A percentile compares a stretch with the other conserved stretches of the same genome.
Evolutionary conservation across 2,329 filamentous ascomycete species (phyloP).

Genomic region (Penicillium sp.): DNA sequence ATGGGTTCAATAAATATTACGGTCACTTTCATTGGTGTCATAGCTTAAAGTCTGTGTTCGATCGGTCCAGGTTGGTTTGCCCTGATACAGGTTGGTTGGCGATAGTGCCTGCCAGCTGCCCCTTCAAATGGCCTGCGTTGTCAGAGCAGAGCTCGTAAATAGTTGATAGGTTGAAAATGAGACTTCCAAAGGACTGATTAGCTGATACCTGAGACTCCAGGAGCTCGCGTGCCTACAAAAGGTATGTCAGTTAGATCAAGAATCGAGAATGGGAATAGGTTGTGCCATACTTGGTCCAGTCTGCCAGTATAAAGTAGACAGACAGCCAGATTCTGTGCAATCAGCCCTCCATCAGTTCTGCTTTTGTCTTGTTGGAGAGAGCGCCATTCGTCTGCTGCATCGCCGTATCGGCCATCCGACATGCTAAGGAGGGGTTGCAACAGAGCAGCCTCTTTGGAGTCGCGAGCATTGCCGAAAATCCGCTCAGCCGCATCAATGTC

Average conservation of each 20-base stretch:
- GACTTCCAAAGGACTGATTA: conserved; percentile 68
- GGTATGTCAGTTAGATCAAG: conserved; percentile 1
- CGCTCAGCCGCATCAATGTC: conserved; percentile 66
- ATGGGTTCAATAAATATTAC: conserved; percentile 9
- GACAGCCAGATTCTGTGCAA: conserved; percentile 78
- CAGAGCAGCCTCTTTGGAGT: conserved; percentile 40
- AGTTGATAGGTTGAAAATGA: conserved; percentile 86
- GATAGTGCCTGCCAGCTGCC: conserved; percentile 66
- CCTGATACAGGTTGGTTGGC: conserved; percentile 57
- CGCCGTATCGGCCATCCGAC: conserved; percentile 70
- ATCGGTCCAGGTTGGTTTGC: conserved; percentile 66
- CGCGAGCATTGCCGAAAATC: conserved; percentile 46
- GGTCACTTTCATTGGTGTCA: conserved; percentile 36
- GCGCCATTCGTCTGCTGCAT: conserved; percentile 63
- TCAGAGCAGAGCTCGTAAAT: conserved; percentile 92
- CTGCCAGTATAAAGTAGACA: conserved; percentile 77
- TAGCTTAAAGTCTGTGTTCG: conserved; percentile 73
- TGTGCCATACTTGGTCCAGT: conserved; percentile 62
- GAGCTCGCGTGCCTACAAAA: conserved; percentile 58
- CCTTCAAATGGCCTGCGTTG: conserved; percentile 66
- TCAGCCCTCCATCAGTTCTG: conserved; percentile 61
- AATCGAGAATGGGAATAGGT: not conserved
- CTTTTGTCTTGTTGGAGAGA: conserved; percentile 48
- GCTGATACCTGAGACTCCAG: conserved; percentile 65
- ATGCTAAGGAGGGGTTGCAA: conserved; percentile 68